Base-by-base conservation (phyloP, 129 eudicot genomes). In the Flaveria ramosissima region DNA sequence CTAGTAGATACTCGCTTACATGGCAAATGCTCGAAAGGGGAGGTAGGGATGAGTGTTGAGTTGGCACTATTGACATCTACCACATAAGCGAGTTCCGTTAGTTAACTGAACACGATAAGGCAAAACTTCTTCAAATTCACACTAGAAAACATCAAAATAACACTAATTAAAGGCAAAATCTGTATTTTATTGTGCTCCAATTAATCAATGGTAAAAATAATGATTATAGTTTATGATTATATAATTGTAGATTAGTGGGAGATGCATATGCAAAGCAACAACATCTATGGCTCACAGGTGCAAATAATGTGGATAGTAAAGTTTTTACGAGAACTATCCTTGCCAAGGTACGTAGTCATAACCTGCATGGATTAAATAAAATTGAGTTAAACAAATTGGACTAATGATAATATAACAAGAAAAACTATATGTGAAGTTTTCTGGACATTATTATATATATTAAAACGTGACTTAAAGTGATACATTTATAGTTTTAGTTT, bases 281-380 rank as follows among this genome's bases (percentile, higher is more conserved):
- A 52, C 89, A 91, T 67, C 48, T 79, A 68, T 94, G 98, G 97
- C 92, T 94, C 32, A 83, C 84, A 3, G 87, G 89, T 30, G 97
- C 96, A 71, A 68, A 76, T 14, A 88, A 91, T 78, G 96, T 60
- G 8, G 92, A 89, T 53, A 91, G 93, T 81, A 94, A 80, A 72
- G 56, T 84, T 81, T 94, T 86, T 48, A 71, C 88, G 12, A 87
- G 98, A 91, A 86, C 92, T 52, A 89, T 94, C 75, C 96, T 94
- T 75, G 98, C 98, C 6, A 89, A 91, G 98, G 98, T 94, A 76
- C 11, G 15, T 45, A 45, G 2, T 30, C 23, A 6, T 30, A 64
- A 6, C 7, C 32, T 11, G 3, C 4, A 2, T 55, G 26, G 60
- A n/a, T 56, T 56, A 56, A 20, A 20, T 56, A 20, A 20, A 56